Evolutionary conservation across 768 basidiomycete species (phyloP), one percentile per base, ranked within the genome.

Genomic region (Agrocybe praecox): DNA sequence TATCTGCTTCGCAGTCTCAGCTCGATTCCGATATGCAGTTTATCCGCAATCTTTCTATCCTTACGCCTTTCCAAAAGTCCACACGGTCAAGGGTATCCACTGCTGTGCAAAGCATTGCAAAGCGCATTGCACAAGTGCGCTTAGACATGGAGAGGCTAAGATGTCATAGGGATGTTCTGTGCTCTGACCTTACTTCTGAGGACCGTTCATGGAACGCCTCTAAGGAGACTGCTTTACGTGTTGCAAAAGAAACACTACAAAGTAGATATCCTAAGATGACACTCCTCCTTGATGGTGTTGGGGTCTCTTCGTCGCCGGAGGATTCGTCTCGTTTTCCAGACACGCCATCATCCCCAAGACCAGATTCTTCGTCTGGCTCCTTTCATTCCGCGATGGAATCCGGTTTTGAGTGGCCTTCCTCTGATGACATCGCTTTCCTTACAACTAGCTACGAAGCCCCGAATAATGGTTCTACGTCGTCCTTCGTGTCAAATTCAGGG

Each of bases 11-110:
- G 23, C 83, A 87, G 58, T 67, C 78, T 1, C 80, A 83, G 57
- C 85, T 96, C 21, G 85, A 89, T 48, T 70, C 80, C 10, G 83
- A 89, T 59, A 72, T 95, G 68, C 86, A 88, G 17, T 75, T 89
- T 43, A 83, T 89, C 19, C 87, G 90, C 42, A 96, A 96, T 64
- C 80, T 98, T 19, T 88, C 88, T 1, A 83, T 90, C 43, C 79
- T 98, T 36, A 89, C 92, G 15, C 96, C 97, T 2, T 96, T 98
- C 70, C 92, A 89, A 65, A 85, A 84, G 47, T 77, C 87, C 9
- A 95, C 95, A 3, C 85, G 95, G 46, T 90, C 93, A 59, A 83
- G 87, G 45, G 80, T 99, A 23, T 73, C 82, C 21, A 63, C 73
- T 21, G 78, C 86, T 2, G 75, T 95, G 17, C 85, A 86, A 62